Evolutionary conservation across 2,329 filamentous ascomycete genomes (phyloP).

Genomic region (Cordyceps tenuipes): DNA sequence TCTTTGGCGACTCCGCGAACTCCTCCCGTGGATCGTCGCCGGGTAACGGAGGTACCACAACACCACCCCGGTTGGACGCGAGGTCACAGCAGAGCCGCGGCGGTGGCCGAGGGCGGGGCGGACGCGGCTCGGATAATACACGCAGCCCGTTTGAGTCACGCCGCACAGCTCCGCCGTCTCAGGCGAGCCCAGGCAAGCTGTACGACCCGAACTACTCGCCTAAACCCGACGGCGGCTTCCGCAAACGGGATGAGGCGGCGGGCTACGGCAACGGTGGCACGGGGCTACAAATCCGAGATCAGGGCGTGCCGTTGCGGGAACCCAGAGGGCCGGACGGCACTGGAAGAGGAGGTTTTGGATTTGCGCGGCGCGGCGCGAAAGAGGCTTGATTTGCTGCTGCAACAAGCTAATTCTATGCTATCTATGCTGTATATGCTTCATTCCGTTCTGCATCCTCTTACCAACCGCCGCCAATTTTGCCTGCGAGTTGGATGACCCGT

Average conservation of each 20-base stretch:
- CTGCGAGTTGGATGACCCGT: slow-evolving; percentile 77
- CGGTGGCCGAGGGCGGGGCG: slow-evolving; percentile 27
- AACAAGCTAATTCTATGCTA: slow-evolving; percentile 9
- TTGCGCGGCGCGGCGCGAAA: slow-evolving; percentile 55
- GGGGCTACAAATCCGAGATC: slow-evolving; percentile 50
- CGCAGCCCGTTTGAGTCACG: slow-evolving; percentile 13
- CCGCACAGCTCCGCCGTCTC: neutral
- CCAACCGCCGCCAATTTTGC: slow-evolving; percentile 91
- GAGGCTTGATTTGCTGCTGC: slow-evolving; percentile 29
- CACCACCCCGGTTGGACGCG: slow-evolving; percentile 43
- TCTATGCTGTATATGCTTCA: slow-evolving; percentile 21
- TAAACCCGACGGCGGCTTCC: slow-evolving; percentile 48
- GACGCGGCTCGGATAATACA: slow-evolving; percentile 26
- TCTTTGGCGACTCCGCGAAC: slow-evolving; percentile 60
- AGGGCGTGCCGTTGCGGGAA: slow-evolving; percentile 61
- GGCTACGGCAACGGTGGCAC: slow-evolving; percentile 26
- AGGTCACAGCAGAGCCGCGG: slow-evolving; percentile 30
- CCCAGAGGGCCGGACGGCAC: slow-evolving; percentile 72
- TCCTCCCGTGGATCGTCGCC: slow-evolving; percentile 54
- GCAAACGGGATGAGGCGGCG: slow-evolving; percentile 30
- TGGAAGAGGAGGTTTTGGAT: slow-evolving; percentile 71
- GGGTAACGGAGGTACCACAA: slow-evolving; percentile 34
- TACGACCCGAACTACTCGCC: slow-evolving; percentile 68
- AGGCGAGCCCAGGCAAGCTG: slow-evolving; percentile 40
- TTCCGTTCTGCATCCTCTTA: slow-evolving; percentile 12